These are phyloP conservation scores for Zoysia matrella DNA, from an alignment of 202 grass and related monocot genomes.

Conservation along the genomic window DNA sequence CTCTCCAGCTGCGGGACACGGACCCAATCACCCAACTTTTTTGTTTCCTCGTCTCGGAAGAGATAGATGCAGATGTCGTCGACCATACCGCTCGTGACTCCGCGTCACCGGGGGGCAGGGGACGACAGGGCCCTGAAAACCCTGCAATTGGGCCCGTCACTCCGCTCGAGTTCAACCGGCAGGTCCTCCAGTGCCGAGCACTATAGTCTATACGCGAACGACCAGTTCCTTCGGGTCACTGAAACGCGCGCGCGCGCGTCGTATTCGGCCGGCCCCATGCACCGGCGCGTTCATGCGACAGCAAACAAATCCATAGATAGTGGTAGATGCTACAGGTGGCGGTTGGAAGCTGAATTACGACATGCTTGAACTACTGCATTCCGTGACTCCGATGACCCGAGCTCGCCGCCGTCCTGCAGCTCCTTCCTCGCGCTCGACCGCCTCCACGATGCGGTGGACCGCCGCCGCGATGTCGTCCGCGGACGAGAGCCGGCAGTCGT, in stretches of 20 bases:
- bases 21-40: neutral
- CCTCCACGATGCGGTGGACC: conserved; percentile 68
- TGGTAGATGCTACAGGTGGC: neutral
- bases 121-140: neutral
- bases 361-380: too few relatives aligned
- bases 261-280: too few relatives aligned
- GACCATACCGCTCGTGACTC: neutral
- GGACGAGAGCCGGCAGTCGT: conserved; percentile 71
- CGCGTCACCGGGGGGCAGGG: neutral
- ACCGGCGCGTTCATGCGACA: too few relatives aligned
- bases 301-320: neutral
- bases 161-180: too few relatives aligned
- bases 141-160: neutral
- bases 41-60: too few relatives aligned
- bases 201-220: too few relatives aligned
- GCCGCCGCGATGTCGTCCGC: conserved; percentile 75
- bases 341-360: neutral
- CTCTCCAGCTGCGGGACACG: neutral
- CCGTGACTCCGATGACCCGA: neutral
- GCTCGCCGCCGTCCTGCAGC: conserved; percentile 7
- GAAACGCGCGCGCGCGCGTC: too few relatives aligned
- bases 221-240: too few relatives aligned
- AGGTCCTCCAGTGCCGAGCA: too few relatives aligned
- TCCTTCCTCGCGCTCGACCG: conserved; percentile 34
- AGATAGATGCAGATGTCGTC: too few relatives aligned